Base-by-base conservation (phyloP, 257 asterid species). In the Nicotiana knightiana region DNA sequence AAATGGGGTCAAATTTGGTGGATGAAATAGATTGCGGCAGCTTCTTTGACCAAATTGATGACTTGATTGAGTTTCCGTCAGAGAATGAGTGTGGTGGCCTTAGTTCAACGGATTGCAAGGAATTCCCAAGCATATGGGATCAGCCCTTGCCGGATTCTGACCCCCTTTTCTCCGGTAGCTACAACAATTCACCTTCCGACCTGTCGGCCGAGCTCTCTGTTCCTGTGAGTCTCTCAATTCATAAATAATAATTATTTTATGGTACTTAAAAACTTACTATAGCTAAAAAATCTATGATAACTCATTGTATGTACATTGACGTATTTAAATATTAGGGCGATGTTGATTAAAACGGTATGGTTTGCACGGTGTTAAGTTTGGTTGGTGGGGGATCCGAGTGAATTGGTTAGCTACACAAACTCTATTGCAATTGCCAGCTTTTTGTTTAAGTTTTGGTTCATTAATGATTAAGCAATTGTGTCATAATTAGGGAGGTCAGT, bases 41-140 rank as follows among this genome's bases (percentile, higher is more conserved):
- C 93, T 94, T 91, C 86, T 94, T 94, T 80, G 98, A 94, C 64
- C 97, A 96, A 82, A 89, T 96, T 57, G 99, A 96, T 63, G 99
- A 96, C 83, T 88, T 96, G 85, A 88, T 94, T 46, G 97, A 96
- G 64, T 96, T 94, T 46, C 97, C 98, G 5, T 88, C 92, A 1
- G 97, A 92, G 66, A 91, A 84, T 73, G 98, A 90, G 54, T 87
- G 88, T 83, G 89, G 80, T 55, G 91, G 87, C 46, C 83, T 90
- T 77, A 84, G 89, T 76, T 83, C 93, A 46, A 88, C 81, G 51
- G 97, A 91, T 24, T 82, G 88, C 77, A 89, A 83, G 81, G 90
- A 91, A 71, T 91, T 90, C 28, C 89, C 97, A 16, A 85, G 91
- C 91, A 78, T 92, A 78, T 96, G 97, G 98, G 84, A 90, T 5